Evolutionary conservation across 352 stramenopile species (phyloP), one percentile per base, ranked within the genome.

Genomic region (Phytophthora syringae): DNA sequence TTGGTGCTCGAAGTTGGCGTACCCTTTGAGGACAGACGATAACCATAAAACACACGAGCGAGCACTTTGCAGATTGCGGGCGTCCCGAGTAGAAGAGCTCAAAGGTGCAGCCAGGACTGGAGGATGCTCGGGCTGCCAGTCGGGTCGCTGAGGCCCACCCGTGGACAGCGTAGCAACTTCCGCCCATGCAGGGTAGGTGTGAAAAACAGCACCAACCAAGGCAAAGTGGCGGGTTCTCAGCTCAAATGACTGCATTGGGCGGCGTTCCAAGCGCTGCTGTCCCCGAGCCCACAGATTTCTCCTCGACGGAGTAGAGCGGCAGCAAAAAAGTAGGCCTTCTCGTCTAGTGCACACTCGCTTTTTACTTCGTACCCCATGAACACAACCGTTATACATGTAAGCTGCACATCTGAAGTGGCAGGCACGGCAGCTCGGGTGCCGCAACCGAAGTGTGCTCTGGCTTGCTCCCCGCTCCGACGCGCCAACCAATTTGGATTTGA

Each of bases 71-170:
- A 52, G 48, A 52, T 60, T 60, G 28, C 39, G 49, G 56, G 32
- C 55, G 49, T 25, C 16, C 36, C n/a, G 32, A 42, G 27, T 60
- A 52, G 21, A 63, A 63, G 54, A 28, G 54, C 47, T 43, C 40
- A 28, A 32, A 21, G 53, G 28, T 49, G 37, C 37, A 50, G n/a
- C n/a, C n/a, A n/a, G n/a, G n/a, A 52, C 44, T 62, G 54, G 36
- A 47, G 36, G 39, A 59, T 58, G 48, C 37, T 43, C 34, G 22
- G 24, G 16, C 27, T 11, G 12, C 27, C 10, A 27, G 28, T 34
- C 32, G 16, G 40, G 52, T 60, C 52, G 25, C 51, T 52, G 27
- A 52, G 52, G 52, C 40, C n/a, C n/a, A n/a, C n/a, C n/a, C n/a
- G n/a, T n/a, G n/a, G n/a, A n/a, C n/a, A n/a, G n/a, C n/a, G n/a